Percentiles rank a stretch among this genome's conserved stretches.
phyloP scores from a whole-genome alignment of 1,139 yeast species.

The Meyerozyma guilliermondii region DNA sequence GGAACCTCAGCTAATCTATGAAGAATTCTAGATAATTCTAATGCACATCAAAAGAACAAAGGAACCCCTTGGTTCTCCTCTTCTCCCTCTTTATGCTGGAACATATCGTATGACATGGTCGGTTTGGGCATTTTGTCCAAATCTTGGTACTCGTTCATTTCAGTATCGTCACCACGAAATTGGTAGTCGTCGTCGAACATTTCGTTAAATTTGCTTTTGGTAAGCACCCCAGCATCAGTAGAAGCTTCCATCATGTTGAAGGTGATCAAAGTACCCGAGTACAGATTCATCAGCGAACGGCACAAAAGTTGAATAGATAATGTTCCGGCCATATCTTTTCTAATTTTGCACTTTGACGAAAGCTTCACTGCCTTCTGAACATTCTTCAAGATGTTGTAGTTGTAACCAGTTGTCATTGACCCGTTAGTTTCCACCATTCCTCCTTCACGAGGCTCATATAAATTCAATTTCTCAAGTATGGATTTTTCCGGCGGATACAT shows the following conservation, averaged over 20 bases:
- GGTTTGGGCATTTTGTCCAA: neutral
- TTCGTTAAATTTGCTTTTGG: conserved; percentile 10
- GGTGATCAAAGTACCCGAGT: conserved; percentile 60
- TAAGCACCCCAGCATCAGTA: conserved; percentile 15
- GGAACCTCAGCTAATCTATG: too few relatives aligned
- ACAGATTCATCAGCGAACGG: conserved; percentile 28
- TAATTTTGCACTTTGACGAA: conserved; percentile 55
- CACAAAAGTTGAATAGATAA: conserved; percentile 44
- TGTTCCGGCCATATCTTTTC: conserved; percentile 54
- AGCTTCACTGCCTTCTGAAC: conserved; percentile 50
- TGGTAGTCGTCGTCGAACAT: conserved; percentile 24
- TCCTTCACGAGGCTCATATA: conserved; percentile 11
- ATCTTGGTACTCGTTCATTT: neutral
- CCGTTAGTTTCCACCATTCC: conserved; percentile 17
- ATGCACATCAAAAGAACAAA: conserved; percentile 1
- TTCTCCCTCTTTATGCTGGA: neutral
- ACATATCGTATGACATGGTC: neutral
- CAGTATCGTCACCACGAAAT: conserved; percentile 12
- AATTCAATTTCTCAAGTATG: conserved; percentile 46
- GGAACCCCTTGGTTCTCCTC: neutral
- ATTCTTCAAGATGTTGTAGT: conserved; percentile 49
- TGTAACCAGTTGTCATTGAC: conserved; percentile 39
- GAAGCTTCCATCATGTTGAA: conserved; percentile 51
- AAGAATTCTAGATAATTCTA: neutral
- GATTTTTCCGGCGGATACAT: conserved; percentile 61